Evolutionary conservation across 768 basidiomycete species (phyloP), one percentile per base, ranked within the genome.

Genomic region (Tephrocybe sp.): DNA sequence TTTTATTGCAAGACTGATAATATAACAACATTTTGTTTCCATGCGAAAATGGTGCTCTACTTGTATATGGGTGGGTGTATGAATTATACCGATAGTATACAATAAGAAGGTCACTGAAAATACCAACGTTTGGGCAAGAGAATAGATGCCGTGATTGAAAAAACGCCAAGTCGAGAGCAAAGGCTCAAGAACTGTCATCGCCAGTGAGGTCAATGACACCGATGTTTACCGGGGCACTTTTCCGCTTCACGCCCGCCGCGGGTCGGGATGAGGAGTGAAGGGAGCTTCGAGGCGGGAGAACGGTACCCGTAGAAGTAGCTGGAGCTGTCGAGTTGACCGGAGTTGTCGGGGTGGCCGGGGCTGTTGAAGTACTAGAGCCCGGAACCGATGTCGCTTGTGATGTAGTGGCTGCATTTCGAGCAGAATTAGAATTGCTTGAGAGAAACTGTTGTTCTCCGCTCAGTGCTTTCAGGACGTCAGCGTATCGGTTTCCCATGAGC

Each of bases 401-500:
- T 5, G 24, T 4, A 15, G 27, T 4, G 8, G 23, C n/a, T 7
- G 24, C 3, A 27, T 30, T 16, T 19, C 19, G 31, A 2, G 39
- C 31, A 15, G 40, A 30, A 27, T 50, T 42, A 16, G 29, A 41
- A 19, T 38, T 24, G 13, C 42, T 50, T 13, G 44, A 18, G 18
- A 29, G 18, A n/a, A 50, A 50, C 18, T 15, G 47, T 34, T 49
- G 47, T 15, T 11, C 23, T 34, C 45, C 44, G 55, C 53, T 50
- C 50, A 70, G 29, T 2, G 67, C 64, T n/a, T 57, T 55, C 19
- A 53, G 22, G 25, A 72, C 64, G 47, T 72, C 69, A 2, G 37
- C 44, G 52, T 64, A 67, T 31, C 66, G 51, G 4, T 50, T 34
- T n/a, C 68, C 70, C 67, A 71, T 67, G 18, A 71, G 52, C 41